Conservation (phyloP, 2,329 filamentous ascomycete species). For the Onygenales sp. region DNA sequence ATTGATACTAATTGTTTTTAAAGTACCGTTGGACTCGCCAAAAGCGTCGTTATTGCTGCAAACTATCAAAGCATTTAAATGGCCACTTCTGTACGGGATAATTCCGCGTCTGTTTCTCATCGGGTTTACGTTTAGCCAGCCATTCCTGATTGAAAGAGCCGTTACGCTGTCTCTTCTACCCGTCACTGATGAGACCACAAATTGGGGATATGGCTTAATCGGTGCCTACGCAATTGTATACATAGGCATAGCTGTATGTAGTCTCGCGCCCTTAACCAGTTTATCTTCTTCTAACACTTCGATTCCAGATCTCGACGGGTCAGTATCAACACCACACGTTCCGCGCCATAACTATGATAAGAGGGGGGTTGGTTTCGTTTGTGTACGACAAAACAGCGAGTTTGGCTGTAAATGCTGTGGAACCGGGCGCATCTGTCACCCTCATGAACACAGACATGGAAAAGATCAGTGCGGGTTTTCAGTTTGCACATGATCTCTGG, state of each 20-base stretch:
- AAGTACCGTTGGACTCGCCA: neutral
- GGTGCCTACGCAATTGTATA: constrained; percentile 37
- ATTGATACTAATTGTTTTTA: neutral
- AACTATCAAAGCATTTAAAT: constrained; percentile 23
- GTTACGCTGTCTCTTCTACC: constrained; percentile 24
- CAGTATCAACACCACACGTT: constrained; percentile 35
- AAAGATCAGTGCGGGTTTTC: constrained; percentile 32
- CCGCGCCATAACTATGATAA: constrained; percentile 34
- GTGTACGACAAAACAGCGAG: constrained; percentile 39
- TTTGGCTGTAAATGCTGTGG: constrained; percentile 23
- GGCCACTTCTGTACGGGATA: constrained; percentile 23
- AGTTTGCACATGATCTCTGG: constrained; percentile 37
- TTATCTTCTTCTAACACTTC: neutral
- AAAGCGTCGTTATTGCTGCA: constrained; percentile 12
- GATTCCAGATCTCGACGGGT: constrained; percentile 26
- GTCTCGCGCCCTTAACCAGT: neutral
- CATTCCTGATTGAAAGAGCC: constrained; percentile 28
- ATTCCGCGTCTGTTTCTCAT: constrained; percentile 25
- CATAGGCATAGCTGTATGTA: constrained; percentile 29
- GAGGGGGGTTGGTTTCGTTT: constrained; percentile 37
- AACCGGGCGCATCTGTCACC: constrained; percentile 31
- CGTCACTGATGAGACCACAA: constrained; percentile 18
- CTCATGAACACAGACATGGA: constrained; percentile 40
- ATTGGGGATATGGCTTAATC: constrained; percentile 34
- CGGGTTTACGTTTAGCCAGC: constrained; percentile 29